Conservation (phyloP, 331 rosid species). For the Malus hybrid region DNA sequence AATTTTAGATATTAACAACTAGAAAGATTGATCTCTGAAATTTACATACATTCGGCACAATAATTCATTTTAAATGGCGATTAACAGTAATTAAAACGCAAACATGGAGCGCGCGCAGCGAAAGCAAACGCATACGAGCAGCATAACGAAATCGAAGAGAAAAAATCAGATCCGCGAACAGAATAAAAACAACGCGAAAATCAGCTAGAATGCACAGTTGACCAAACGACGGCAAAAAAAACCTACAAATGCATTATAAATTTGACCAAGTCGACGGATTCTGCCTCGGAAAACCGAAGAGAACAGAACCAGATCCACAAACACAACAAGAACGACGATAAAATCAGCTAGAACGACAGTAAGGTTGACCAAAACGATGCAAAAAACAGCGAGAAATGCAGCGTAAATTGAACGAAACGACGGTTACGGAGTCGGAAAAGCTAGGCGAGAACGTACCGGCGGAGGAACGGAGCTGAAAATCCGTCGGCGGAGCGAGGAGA, state of each 20-base stretch:
- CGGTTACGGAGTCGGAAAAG: constrained; percentile 7
- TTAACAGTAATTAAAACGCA: neutral
- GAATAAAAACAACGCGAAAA: neutral
- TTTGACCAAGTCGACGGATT: neutral
- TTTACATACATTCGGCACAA: neutral
- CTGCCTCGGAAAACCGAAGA: neutral
- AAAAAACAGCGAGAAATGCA: neutral
- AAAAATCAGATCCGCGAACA: constrained; percentile 2
- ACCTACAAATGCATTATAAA: neutral
- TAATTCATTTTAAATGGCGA: neutral
- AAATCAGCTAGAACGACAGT: constrained; percentile 3
- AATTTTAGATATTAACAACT: neutral
- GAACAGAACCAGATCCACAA: constrained; percentile 3
- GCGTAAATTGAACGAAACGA: neutral
- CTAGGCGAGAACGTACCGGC: constrained; percentile 7
- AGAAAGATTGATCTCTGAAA: neutral
- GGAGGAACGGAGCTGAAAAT: neutral
- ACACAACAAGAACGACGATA: neutral
- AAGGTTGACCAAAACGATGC: neutral
- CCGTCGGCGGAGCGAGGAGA: neutral
- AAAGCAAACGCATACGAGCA: neutral
- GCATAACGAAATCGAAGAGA: neutral
- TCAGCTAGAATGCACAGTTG: neutral
- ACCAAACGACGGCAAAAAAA: constrained; percentile 4
- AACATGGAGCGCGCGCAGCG: neutral